Base-by-base conservation (phyloP, 2,329 filamentous ascomycete species). In the Aspergillus ruber region DNA sequence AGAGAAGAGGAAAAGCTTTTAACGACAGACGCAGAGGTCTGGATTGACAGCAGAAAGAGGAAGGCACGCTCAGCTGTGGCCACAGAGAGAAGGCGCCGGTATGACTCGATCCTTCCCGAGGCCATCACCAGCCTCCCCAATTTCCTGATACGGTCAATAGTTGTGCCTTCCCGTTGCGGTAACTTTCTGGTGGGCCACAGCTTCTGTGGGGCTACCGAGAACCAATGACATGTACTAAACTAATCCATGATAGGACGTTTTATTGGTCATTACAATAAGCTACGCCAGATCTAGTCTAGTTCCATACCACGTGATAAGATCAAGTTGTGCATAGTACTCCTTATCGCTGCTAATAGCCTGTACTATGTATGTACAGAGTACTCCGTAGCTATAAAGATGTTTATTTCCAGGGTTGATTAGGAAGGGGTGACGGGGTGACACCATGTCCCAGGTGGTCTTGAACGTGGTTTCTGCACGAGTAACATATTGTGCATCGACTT, bases 1-100 rank as follows among this genome's bases (percentile, higher is more conserved):
- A 63, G 88, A 94, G 53, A 86, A 90, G 65, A 36, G 25, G 36
- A 38, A 20, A 21, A 36, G 15, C 18, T 17, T 35, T 35, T 35
- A 35, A 17, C 6, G 25, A 27, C 25, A 27, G 25, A 9, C 25
- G 25, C 25, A 27, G 8, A 27, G 4, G 25, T 29, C 10, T 29
- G 25, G 1, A 12, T 7, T 29, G 25, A 29, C 9, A 29, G 25
- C 25, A 29, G 10, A 10, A 10, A 5, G 12, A 29, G 25, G 25
- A 29, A 29, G 25, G 25, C 4, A 29, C 25, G n/a, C 4, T 6
- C 33, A 35, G 12, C 12, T 35, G n/a, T 35, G 17, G 15, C 18
- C 36, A 39, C 36, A 43, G 41, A 10, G 42, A 45, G 56, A 42
- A 56, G 33, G 33, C 13, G 8, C 33, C 8, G 25, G 25, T 29